Evolutionary conservation across 345 rosid genomes (phyloP).

Genomic region (Salix udensis): DNA sequence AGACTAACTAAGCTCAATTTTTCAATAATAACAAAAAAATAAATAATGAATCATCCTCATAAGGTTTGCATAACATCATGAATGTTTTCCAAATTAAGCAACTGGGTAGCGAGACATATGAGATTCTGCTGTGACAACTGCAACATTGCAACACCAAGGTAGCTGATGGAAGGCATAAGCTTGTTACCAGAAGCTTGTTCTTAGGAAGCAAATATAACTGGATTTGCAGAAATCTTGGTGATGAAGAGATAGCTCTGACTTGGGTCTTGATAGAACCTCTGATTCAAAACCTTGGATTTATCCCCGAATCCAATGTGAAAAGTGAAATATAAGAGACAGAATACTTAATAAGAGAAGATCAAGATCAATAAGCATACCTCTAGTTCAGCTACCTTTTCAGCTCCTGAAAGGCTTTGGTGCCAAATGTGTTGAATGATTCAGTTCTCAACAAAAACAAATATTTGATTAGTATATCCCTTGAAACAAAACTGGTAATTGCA

Average conservation of each 20-base stretch:
- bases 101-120: constrained; percentile 22
- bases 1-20: not conserved
- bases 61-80: not conserved
- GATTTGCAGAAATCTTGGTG: constrained; percentile 14
- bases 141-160: constrained; percentile 21
- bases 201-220: constrained; percentile 12
- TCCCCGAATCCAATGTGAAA: not conserved
- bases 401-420: constrained; percentile 31
- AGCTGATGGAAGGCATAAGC: constrained; percentile 20
- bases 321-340: not conserved
- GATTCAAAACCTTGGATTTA: not conserved
- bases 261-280: constrained; percentile 13
- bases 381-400: constrained; percentile 22
- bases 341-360: not conserved
- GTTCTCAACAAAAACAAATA: constrained; percentile 11
- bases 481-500: not conserved
- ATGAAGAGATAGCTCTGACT: constrained; percentile 9
- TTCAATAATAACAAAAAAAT: not conserved
- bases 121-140: constrained; percentile 22
- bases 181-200: constrained; percentile 20
- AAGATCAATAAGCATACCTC: constrained; percentile 16
- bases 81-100: constrained; percentile 14
- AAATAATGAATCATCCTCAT: not conserved
- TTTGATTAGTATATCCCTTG: not conserved
- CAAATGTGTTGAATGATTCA: constrained; percentile 10